A percentile compares a stretch with the other conserved stretches of the same genome.
Evolutionary conservation across 2,329 filamentous ascomycete genomes (phyloP).

Genomic region (Dothistroma septosporum): DNA sequence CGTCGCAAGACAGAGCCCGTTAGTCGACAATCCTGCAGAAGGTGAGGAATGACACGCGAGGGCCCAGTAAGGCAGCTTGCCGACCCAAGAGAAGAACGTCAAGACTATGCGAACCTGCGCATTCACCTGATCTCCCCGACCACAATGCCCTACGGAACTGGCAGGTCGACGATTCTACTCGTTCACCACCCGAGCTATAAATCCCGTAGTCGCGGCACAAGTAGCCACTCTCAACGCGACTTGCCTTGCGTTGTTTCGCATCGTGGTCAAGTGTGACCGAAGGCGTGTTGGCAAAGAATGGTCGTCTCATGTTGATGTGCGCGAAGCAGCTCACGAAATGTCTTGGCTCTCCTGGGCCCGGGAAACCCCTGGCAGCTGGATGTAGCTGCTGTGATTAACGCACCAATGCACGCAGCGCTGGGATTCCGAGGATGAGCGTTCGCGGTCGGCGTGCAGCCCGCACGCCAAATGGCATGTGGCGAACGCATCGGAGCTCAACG

Average conservation of each 20-base stretch:
- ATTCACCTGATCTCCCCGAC: neutral
- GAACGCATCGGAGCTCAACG: constrained; percentile 5
- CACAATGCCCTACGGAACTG: neutral
- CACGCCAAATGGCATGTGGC: constrained; percentile 9
- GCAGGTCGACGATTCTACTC: neutral
- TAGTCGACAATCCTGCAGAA: too few species aligned
- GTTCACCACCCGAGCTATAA: neutral
- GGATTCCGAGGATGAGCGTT: constrained; percentile 9
- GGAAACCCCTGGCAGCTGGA: constrained; percentile 12
- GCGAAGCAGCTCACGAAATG: constrained; percentile 2
- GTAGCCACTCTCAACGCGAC: neutral
- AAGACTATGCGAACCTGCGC: neutral
- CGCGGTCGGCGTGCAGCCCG: neutral
- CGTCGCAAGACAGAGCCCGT: too few species aligned
- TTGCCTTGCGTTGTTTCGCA: constrained; percentile 10
- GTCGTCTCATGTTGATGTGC: neutral
- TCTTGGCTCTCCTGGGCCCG: neutral
- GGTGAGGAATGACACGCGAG: too few species aligned
- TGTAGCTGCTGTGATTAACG: constrained; percentile 9
- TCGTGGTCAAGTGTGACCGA: neutral
- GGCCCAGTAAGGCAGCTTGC: neutral
- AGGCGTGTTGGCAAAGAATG: constrained; percentile 1
- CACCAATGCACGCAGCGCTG: constrained; percentile 21
- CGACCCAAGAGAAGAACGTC: neutral
- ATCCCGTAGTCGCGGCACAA: constrained; percentile 1